Evolutionary conservation across 1,139 yeast species (phyloP), one percentile per base, ranked within the genome.

Genomic region (Debaryomyces udenii): DNA sequence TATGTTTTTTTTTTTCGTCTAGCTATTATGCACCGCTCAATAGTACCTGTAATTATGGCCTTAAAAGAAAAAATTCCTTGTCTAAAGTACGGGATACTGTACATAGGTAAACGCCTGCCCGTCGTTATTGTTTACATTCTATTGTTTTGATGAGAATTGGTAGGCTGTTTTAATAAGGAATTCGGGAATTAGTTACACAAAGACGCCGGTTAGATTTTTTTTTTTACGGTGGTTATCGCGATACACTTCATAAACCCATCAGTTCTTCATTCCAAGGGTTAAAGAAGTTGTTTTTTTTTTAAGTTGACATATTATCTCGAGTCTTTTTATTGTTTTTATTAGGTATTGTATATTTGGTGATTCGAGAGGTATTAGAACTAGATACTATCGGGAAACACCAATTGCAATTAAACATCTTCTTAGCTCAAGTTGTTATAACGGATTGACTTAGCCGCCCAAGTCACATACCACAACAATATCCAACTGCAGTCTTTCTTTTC

Each of bases 401-500:
- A 16, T 13, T 16, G 16, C 37, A 34, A 27, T 16, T 26, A 34
- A 15, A 34, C 24, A 16, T 20, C 22, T 6, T 20, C 7, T 20
- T 5, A 20, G 5, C 22, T 6, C 22, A 20, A 20, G 22, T 20
- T 20, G 22, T 15, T 18, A 34, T 26, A 34, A 34, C 30, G 17
- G 11, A 26, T 34, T 34, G 37, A 26, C 23, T 34, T 34, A 34
- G 37, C 26, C 37, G 37, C 37, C 37, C 30, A 15, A 27, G 26
- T 27, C 27, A n/a, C 26, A 22, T 26, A 24, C 26, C 26, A 26
- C 24, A 34, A 34, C 16, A 35, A 27, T 29, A 30, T 41, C 44
- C 42, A 41, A 41, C 44, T 41, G 38, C 42, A 41, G 44, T 41
- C 44, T 41, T 41, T 41, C 44, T 41, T 41, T 38, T 22, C 41